Evolutionary conservation across 805 yeast species (phyloP), one percentile per base, ranked within the genome.

Genomic region (Candida railenensis): DNA sequence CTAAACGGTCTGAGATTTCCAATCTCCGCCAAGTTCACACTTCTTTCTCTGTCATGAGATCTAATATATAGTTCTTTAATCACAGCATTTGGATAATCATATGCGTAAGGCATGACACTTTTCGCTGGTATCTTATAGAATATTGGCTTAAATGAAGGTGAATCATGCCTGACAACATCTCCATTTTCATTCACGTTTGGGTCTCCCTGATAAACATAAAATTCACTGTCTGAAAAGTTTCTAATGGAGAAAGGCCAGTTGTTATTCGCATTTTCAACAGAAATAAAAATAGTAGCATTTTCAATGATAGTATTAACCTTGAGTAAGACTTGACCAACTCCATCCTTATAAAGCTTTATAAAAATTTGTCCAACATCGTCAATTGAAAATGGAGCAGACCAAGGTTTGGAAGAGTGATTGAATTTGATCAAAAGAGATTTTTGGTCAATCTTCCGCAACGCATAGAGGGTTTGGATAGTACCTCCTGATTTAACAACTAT

Each of bases 51-150:
- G 1, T 87, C 87, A 42, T 84, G 85, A 9, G 86, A 75, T 48
- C 90, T 73, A 30, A 94, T 64, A 3, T 89, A 76, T 28, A 94
- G 66, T 58, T 91, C 97, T 62, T 90, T 91, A 40, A 85, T 78
- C 8, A 80, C 69, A 0, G 96, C 97, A 44, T 95, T 89, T 1
- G 99, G 99, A 66, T 80, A 94, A 62, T 94, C 99, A 91, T 97
- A 94, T 0, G 99, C 89, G 63, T 94, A 94, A 0, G 98, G 97
- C 98, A 94, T 94, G 2, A 89, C 96, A 66, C 96, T 87, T 57
- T 81, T 82, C 1, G 96, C 82, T 0, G 98, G 97, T 11, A 95
- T 76, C 40, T 81, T 78, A 62, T 92, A 94, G 57, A 76, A 82
- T 9, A 89, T 75, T 0, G 97, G 97, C 51, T 81, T 83, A 66